Percentiles rank a stretch among this genome's conserved stretches.
phyloP scores from a whole-genome alignment of 257 asterid species.

The Solanum ossicruentum region DNA sequence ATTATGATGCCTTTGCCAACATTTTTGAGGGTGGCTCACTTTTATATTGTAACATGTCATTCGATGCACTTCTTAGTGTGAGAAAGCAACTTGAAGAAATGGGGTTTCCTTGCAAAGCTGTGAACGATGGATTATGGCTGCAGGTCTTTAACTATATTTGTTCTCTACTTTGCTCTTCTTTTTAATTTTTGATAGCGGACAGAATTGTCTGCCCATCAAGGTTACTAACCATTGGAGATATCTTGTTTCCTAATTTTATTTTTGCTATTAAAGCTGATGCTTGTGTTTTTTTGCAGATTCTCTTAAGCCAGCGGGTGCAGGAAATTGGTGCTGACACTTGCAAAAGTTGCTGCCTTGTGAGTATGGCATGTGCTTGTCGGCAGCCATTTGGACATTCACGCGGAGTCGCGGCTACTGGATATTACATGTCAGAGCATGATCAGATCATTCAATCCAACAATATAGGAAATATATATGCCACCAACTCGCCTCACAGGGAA shows the following conservation, averaged over 20 bases:
- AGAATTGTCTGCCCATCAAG: background rate
- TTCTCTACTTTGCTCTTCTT: background rate
- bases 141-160: constrained; percentile 41
- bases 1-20: constrained; percentile 69
- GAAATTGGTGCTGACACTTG: constrained; percentile 85
- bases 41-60: constrained; percentile 86
- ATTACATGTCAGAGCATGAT: constrained; percentile 63
- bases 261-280: background rate
- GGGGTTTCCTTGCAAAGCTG: constrained; percentile 97
- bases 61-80: constrained; percentile 80
- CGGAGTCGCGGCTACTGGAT: constrained; percentile 47
- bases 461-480: constrained; percentile 52
- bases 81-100: constrained; percentile 93
- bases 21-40: constrained; percentile 88
- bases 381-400: constrained; percentile 57
- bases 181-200: background rate
- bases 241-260: background rate
- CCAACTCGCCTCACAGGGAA: constrained; percentile 67
- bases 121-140: constrained; percentile 95
- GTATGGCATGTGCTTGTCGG: constrained; percentile 72
- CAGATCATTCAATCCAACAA: constrained; percentile 43
- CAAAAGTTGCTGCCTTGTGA: constrained; percentile 64
- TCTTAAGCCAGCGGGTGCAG: constrained; percentile 85
- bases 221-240: background rate
- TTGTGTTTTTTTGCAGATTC: constrained; percentile 48